Evolutionary conservation across 164 flowering plant species (phyloP), one percentile per base, ranked within the genome.

Genomic region (Vitis labrusca): DNA sequence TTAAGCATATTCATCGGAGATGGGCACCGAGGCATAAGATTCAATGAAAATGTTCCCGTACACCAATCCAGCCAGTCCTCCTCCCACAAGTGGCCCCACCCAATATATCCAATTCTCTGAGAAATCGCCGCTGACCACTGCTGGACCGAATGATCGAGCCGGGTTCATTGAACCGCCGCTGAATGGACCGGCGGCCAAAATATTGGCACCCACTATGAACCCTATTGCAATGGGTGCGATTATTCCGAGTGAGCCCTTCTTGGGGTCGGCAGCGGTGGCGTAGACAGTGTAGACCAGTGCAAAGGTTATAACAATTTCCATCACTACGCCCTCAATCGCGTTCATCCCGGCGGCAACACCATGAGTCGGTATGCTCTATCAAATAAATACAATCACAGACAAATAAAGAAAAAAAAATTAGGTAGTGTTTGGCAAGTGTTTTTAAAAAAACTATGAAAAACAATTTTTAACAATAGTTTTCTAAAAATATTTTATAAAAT

Each of bases 91-190:
- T 59, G 94, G 94, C 15, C 94, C 94, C 1, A 85, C 83, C 94
- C 94, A 90, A 69, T 90, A 90, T 76, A 90, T 77, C 94, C 94
- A 90, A 68, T 73, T 80, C 48, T 73, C 59, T 0, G 82, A 50
- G 57, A 80, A 85, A 78, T 83, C 77, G 2, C 93, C 86, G 53
- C 83, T 79, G 9, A 71, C 89, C 9, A 87, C 86, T 15, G 93
- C 93, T 1, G 93, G 93, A 52, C 93, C 93, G 14, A 89, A 89
- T 8, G 93, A 89, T 0, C 87, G 84, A 50, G 93, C 93, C 2
- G 93, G 93, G 84, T 89, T 89, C 91, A 89, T 89, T 4, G 93
- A 89, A 5, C 87, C 93, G 58, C 93, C 93, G 49, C 85, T 80
- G 79, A 86, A 89, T n/a, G 91, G 87, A 61, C 90, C 93, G 0